These are phyloP conservation scores for Penicillium cataractarum DNA, from an alignment of 495 filamentous ascomycete genomes.

Conservation along the genomic window DNA sequence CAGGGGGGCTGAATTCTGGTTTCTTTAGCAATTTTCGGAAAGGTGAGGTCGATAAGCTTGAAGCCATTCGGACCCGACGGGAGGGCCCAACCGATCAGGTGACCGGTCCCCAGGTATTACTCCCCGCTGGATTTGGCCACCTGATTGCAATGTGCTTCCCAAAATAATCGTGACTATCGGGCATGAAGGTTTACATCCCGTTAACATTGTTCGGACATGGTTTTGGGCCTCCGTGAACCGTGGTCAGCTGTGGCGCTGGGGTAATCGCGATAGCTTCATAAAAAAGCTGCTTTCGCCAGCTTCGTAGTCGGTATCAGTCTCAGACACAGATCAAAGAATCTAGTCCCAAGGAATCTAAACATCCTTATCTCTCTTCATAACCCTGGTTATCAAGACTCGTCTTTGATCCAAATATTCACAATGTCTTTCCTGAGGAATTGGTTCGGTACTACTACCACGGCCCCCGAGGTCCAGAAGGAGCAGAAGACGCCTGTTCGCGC, in stretches of 20 bases:
- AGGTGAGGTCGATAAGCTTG: slow-evolving; percentile 20
- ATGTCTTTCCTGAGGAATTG: slow-evolving; percentile 38
- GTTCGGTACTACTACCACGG: slow-evolving; percentile 29
- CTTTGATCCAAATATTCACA: slow-evolving; percentile 12
- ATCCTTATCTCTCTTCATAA: neutral
- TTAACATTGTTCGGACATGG: slow-evolving; percentile 11
- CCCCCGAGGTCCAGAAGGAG: slow-evolving; percentile 19
- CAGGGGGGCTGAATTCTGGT: neutral
- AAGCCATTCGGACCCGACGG: slow-evolving; percentile 28
- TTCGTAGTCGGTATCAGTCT: slow-evolving; percentile 16
- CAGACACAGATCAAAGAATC: neutral
- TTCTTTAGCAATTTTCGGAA: slow-evolving; percentile 1
- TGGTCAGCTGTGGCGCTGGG: slow-evolving; percentile 11
- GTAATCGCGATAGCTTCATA: slow-evolving; percentile 25
- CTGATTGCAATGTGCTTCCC: slow-evolving; percentile 16
- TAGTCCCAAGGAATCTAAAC: neutral
- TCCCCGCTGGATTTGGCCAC: slow-evolving; percentile 25
- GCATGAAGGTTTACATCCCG: slow-evolving; percentile 13
- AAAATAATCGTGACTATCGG: slow-evolving; percentile 18
- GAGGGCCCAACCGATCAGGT: slow-evolving; percentile 26
- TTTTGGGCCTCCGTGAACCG: slow-evolving; percentile 10
- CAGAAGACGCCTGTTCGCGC: slow-evolving; percentile 37
- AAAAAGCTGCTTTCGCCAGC: slow-evolving; percentile 13
- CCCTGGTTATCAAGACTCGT: slow-evolving; percentile 11
- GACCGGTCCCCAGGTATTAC: slow-evolving; percentile 30